These are phyloP conservation scores for Salvia sclarea DNA, from an alignment of 305 asterid species.

Conservation along the genomic window DNA sequence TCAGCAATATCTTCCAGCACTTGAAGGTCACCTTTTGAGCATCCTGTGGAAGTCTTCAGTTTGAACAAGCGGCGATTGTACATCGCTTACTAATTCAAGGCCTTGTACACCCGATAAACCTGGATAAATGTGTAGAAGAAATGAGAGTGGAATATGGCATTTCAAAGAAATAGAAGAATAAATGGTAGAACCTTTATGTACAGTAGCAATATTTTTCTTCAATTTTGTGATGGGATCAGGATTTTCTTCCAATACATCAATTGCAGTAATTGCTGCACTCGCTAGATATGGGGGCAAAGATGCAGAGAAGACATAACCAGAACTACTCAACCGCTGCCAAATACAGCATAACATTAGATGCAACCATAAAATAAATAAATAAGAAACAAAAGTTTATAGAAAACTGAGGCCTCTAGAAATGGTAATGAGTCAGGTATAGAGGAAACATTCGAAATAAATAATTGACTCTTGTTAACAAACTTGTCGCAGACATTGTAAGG, in stretches of 20 bases:
- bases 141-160: background rate
- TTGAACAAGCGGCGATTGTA: constrained; percentile 71
- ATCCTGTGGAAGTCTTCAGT: constrained; percentile 67
- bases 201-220: constrained; percentile 49
- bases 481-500: too few relatives aligned
- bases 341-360: too few relatives aligned
- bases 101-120: constrained; percentile 63
- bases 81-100: constrained; percentile 69
- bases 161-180: constrained; percentile 19
- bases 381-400: constrained; percentile 24
- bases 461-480: too few relatives aligned
- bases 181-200: constrained; percentile 57
- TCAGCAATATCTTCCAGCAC: constrained; percentile 72
- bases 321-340: constrained; percentile 92
- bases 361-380: too few relatives aligned
- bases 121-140: constrained; percentile 30
- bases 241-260: constrained; percentile 76
- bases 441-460: too few relatives aligned
- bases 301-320: constrained; percentile 97
- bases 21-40: constrained; percentile 67
- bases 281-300: constrained; percentile 98
- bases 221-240: constrained; percentile 67
- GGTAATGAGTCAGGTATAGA: too few relatives aligned
- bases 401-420: too few relatives aligned
- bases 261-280: constrained; percentile 86